Conservation (phyloP, 805 yeast species). For the Yamadazyma sp. region DNA sequence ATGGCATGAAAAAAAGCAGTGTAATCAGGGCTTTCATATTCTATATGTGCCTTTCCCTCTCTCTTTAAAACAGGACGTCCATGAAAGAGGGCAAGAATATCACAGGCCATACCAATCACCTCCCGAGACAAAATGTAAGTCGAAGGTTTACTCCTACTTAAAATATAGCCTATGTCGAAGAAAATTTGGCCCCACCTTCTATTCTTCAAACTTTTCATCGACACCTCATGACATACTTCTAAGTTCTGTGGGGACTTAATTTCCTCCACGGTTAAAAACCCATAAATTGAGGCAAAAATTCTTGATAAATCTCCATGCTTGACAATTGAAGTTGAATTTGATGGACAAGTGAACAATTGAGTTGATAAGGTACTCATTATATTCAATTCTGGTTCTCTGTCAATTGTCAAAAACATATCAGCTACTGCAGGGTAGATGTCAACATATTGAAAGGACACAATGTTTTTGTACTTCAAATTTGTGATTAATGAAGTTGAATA, state of each 20-base stretch:
- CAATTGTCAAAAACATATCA: slow-evolving; percentile 66
- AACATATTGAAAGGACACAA: slow-evolving; percentile 76
- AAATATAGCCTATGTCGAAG: slow-evolving; percentile 72
- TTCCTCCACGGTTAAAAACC: slow-evolving; percentile 55
- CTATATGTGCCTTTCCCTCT: slow-evolving; percentile 79
- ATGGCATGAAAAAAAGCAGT: slow-evolving; percentile 65
- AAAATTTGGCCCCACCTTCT: slow-evolving; percentile 77
- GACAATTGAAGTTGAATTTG: slow-evolving; percentile 63
- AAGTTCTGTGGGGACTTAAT: slow-evolving; percentile 44
- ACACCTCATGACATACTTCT: slow-evolving; percentile 32
- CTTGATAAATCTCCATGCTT: slow-evolving; percentile 62
- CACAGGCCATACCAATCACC: slow-evolving; percentile 59
- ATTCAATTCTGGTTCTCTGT: slow-evolving; percentile 86
- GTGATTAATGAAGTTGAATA: slow-evolving; percentile 65
- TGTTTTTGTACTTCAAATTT: slow-evolving; percentile 49
- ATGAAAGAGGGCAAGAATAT: slow-evolving; percentile 66
- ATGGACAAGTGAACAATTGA: slow-evolving; percentile 88
- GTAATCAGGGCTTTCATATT: slow-evolving; percentile 86
- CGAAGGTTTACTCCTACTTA: slow-evolving; percentile 64
- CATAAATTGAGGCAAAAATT: slow-evolving; percentile 60
- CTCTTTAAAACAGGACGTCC: slow-evolving; percentile 73
- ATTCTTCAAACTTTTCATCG: slow-evolving; percentile 53
- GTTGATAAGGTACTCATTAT: slow-evolving; percentile 71
- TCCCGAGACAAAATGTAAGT: slow-evolving; percentile 42
- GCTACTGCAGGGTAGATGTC: slow-evolving; percentile 76